phyloP scores from a whole-genome alignment of 768 basidiomycete species.

The Crepidotus variabilis region DNA sequence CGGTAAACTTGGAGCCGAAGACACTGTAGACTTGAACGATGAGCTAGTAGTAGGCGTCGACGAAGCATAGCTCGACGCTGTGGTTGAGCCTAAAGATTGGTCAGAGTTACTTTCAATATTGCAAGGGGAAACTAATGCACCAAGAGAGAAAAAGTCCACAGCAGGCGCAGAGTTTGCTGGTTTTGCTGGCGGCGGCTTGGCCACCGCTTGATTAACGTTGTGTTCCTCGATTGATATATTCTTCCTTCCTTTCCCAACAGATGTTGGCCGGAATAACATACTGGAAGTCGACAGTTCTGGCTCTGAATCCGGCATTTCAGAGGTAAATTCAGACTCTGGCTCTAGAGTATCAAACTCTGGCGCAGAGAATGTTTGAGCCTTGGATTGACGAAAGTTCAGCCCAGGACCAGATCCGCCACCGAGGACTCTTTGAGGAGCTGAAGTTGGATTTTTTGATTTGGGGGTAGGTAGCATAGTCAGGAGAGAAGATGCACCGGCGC shows the following conservation, averaged over 20 bases:
- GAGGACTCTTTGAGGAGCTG: constrained; percentile 50
- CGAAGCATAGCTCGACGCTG: constrained; percentile 15
- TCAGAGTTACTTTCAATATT: not conserved
- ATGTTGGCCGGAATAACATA: constrained; percentile 54
- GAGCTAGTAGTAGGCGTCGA: constrained; percentile 7
- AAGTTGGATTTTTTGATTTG: constrained; percentile 46
- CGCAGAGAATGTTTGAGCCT: not conserved
- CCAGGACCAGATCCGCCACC: constrained; percentile 62
- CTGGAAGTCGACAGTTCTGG: constrained; percentile 21
- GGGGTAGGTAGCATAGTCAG: constrained; percentile 76
- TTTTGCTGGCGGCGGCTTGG: constrained; percentile 13
- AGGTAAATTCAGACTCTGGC: constrained; percentile 9
- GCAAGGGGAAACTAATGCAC: constrained; percentile 27
- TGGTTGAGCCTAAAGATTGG: constrained; percentile 12
- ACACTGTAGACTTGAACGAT: constrained; percentile 32
- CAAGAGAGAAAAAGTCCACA: constrained; percentile 68
- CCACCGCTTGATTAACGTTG: constrained; percentile 7
- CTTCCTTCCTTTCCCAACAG: constrained; percentile 53
- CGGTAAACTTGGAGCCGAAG: constrained; percentile 67
- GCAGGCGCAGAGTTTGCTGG: constrained; percentile 26
- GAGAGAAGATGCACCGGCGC: constrained; percentile 61
- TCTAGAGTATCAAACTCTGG: constrained; percentile 20
- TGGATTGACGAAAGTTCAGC: constrained; percentile 47
- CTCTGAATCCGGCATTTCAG: constrained; percentile 5
- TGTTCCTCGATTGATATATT: constrained; percentile 54